Evolutionary conservation across 805 yeast species (phyloP), one percentile per base, ranked within the genome.

Genomic region (Sugiyamaella floridensis): DNA sequence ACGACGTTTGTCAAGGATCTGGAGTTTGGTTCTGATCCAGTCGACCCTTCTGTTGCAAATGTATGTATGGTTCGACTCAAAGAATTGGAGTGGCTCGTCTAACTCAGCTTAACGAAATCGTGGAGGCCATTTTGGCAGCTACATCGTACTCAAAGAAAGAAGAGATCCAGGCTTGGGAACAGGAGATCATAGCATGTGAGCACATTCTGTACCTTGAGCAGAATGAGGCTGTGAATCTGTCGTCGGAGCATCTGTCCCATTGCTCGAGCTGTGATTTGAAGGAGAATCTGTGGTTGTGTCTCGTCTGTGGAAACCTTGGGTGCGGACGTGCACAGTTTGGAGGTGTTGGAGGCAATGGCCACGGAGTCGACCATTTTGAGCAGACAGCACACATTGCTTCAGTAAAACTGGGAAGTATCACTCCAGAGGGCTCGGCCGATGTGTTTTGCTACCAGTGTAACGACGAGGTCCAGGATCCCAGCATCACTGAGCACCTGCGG

Each of bases 281-380:
- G 29, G 86, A 83, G 58, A 93, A 93, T 65, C 69, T 93, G 46
- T 93, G 99, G 99, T 74, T 93, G 15, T 93, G 99, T 71, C 70
- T 93, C 45, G 78, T 79, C 47, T 93, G 99, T 76, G 99, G 99
- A 1, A 71, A 78, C n/a, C 61, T 89, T 10, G 97, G 97, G 4
- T 93, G 99, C 71, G 99, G 99, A 5, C 75, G 99, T 58, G 82
- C 83, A 32, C 99, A 93, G 68, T 88, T 86, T 64, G 99, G 98
- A 37, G 92, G 95, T 20, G 80, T 86, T 11, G 85, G 89, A n/a
- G 99, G 99, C 5, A 81, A 92, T 64, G 83, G 96, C 0, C 99
- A 93, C 67, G 98, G 96, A 0, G 71, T 92, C 54, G 65, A 68
- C 0, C 99, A 93, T 68, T 83, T 67, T 63, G 79, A 83, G 40